A percentile compares a stretch with the other conserved stretches of the same genome.
These are phyloP conservation scores for Coriaria nepalensis DNA, from an alignment of 306 rosid species.

Conservation along the genomic window DNA sequence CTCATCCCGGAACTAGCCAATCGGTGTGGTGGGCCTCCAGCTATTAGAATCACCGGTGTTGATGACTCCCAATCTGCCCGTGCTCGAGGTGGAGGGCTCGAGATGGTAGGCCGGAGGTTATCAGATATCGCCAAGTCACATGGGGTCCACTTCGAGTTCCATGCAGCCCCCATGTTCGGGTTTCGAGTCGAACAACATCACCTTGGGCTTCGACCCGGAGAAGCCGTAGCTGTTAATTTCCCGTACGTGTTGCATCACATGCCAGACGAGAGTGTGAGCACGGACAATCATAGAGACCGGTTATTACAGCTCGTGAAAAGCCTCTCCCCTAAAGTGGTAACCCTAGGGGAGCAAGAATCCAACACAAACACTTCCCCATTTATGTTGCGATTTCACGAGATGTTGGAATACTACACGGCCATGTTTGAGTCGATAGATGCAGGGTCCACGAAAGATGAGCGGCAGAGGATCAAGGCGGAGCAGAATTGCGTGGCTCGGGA, in stretches of 20 bases:
- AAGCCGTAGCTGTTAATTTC: constrained; percentile 64
- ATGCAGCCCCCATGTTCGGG: constrained; percentile 64
- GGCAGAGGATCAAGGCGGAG: constrained; percentile 54
- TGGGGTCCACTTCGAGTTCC: constrained; percentile 64
- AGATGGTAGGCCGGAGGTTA: constrained; percentile 46
- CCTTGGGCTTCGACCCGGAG: constrained; percentile 39
- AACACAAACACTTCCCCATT: constrained; percentile 88
- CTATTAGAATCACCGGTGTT: constrained; percentile 56
- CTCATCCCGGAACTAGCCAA: constrained; percentile 47
- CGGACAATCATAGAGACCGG: constrained; percentile 64
- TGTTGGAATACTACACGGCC: constrained; percentile 49
- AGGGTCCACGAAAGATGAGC: constrained; percentile 15
- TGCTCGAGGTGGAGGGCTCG: constrained; percentile 92
- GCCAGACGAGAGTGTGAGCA: constrained; percentile 88
- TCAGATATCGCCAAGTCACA: constrained; percentile 24
- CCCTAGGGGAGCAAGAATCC: constrained; percentile 76
- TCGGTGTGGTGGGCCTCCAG: constrained; percentile 50
- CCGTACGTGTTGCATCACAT: constrained; percentile 74
- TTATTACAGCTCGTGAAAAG: constrained; percentile 55
- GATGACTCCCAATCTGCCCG: constrained; percentile 75
- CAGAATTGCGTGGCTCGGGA: constrained; percentile 85
- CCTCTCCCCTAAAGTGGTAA: constrained; percentile 58
- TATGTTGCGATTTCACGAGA: constrained; percentile 53
- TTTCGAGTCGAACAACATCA: constrained; percentile 35
- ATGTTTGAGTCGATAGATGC: constrained; percentile 75